Evolutionary conservation across 306 rosid species (phyloP).

Genomic region (Acacia confusa): DNA sequence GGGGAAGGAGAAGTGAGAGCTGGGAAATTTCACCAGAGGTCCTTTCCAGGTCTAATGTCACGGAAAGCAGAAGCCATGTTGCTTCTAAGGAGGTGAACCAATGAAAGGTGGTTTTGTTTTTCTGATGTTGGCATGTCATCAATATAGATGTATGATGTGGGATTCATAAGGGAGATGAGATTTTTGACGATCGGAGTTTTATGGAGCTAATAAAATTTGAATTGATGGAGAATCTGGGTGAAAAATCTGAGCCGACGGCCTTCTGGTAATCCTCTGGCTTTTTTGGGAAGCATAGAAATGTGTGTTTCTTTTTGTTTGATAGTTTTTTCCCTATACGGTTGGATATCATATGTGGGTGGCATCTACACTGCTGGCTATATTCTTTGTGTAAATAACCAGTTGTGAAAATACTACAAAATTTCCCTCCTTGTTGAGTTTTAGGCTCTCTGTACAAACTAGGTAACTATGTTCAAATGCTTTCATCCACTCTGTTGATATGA

Average conservation of each 20-base stretch:
- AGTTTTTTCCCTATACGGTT: slow-evolving; percentile 3
- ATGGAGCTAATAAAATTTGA: neutral
- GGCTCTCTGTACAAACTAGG: slow-evolving; percentile 10
- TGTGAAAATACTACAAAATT: slow-evolving; percentile 26
- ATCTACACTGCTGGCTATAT: slow-evolving; percentile 41
- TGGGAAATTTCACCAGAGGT: slow-evolving; percentile 80
- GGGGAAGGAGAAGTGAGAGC: slow-evolving; percentile 81
- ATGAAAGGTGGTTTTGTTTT: slow-evolving; percentile 21
- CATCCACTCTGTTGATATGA: neutral
- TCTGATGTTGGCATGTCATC: slow-evolving; percentile 32
- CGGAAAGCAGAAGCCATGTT: slow-evolving; percentile 69
- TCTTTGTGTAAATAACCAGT: slow-evolving; percentile 56
- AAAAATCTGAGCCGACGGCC: slow-evolving; percentile 16
- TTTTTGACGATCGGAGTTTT: slow-evolving; percentile 29
- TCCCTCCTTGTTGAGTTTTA: neutral
- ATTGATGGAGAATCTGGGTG: neutral
- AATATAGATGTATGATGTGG: slow-evolving; percentile 27
- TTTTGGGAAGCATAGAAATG: slow-evolving; percentile 45
- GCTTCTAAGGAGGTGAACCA: slow-evolving; percentile 50
- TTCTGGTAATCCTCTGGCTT: slow-evolving; percentile 44
- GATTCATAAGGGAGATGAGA: slow-evolving; percentile 36
- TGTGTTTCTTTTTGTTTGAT: slow-evolving; percentile 53
- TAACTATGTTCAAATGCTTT: neutral
- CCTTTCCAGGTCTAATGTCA: slow-evolving; percentile 57
- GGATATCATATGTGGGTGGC: slow-evolving; percentile 31